These are phyloP conservation scores for Fibroporia radiculosa DNA, from an alignment of 768 basidiomycete species.

Conservation along the genomic window DNA sequence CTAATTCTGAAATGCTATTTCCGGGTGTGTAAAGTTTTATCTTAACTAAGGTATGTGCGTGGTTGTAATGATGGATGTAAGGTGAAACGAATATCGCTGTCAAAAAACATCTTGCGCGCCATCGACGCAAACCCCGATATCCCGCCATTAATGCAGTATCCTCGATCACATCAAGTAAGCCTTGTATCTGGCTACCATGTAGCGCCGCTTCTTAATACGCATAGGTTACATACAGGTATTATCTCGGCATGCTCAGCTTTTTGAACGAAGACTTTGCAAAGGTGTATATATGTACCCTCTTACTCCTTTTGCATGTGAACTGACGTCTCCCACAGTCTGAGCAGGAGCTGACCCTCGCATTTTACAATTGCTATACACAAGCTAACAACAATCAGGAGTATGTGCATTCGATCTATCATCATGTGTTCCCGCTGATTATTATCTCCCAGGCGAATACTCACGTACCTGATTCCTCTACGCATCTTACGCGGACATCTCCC, in stretches of 20 bases:
- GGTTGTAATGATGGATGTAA: slow-evolving; percentile 24
- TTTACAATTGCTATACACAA: slow-evolving; percentile 69
- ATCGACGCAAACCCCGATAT: slow-evolving; percentile 81
- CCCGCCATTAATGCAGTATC: slow-evolving; percentile 68
- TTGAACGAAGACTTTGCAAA: slow-evolving; percentile 87
- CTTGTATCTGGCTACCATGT: background rate
- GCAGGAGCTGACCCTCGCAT: slow-evolving; percentile 79
- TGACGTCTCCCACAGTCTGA: slow-evolving; percentile 49
- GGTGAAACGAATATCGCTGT: slow-evolving; percentile 87
- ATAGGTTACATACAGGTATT: slow-evolving; percentile 88
- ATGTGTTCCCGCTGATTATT: slow-evolving; percentile 2
- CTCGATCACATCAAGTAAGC: slow-evolving; percentile 75
- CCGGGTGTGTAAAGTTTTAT: slow-evolving; percentile 45
- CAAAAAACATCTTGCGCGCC: slow-evolving; percentile 87
- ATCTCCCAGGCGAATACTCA: slow-evolving; percentile 69
- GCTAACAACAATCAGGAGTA: slow-evolving; percentile 80
- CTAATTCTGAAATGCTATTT: slow-evolving; percentile 93
- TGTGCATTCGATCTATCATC: slow-evolving; percentile 19
- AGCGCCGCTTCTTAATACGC: slow-evolving; percentile 10
- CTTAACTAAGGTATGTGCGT: background rate
- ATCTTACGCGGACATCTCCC: slow-evolving; percentile 86
- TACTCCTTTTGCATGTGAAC: background rate
- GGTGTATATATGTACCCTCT: slow-evolving; percentile 31
- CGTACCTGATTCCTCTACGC: slow-evolving; percentile 84
- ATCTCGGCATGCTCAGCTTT: slow-evolving; percentile 91